Percentiles rank a stretch among this genome's conserved stretches.
Conservation (phyloP, 169 alveolate species). For the Eimeria nieschulzi region DNA sequence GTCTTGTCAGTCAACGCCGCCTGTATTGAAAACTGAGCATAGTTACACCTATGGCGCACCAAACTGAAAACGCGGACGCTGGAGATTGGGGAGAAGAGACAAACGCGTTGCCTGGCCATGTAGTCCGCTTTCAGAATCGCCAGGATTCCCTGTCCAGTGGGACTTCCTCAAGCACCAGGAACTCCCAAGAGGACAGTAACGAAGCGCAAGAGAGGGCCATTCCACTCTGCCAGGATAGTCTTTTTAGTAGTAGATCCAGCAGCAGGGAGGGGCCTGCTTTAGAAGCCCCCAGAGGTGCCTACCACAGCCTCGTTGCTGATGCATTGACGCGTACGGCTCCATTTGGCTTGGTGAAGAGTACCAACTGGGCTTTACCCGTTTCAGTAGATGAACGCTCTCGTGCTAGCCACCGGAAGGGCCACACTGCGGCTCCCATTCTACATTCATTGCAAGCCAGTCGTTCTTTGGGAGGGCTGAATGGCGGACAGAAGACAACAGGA, state of each 20-base stretch:
- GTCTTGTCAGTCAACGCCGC: too few species aligned
- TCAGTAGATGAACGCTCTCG: background rate
- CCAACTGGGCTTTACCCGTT: conserved; percentile 30
- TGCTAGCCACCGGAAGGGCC: background rate
- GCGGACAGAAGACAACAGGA: conserved; percentile 8
- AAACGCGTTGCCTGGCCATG: too few species aligned
- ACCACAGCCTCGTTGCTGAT: conserved; percentile 49
- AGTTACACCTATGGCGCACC: too few species aligned
- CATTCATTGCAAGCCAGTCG: conserved; percentile 20
- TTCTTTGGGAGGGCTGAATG: background rate
- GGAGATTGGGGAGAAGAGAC: too few species aligned
- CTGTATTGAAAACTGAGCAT: too few species aligned
- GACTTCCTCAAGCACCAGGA: background rate
- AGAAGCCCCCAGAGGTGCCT: too few species aligned
- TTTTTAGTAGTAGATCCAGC: background rate
- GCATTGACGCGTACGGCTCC: conserved; percentile 55
- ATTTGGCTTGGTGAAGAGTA: conserved; percentile 44
- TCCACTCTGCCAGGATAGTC: background rate
- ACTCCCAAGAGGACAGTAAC: too few species aligned
- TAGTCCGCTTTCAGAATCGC: too few species aligned
- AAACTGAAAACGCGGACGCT: too few species aligned
- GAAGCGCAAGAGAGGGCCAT: background rate
- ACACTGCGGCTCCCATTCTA: conserved; percentile 14
- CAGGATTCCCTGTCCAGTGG: too few species aligned
- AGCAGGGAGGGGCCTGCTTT: background rate